Evolutionary conservation across 345 rosid species (phyloP).

Genomic region (Durio zibethinus): DNA sequence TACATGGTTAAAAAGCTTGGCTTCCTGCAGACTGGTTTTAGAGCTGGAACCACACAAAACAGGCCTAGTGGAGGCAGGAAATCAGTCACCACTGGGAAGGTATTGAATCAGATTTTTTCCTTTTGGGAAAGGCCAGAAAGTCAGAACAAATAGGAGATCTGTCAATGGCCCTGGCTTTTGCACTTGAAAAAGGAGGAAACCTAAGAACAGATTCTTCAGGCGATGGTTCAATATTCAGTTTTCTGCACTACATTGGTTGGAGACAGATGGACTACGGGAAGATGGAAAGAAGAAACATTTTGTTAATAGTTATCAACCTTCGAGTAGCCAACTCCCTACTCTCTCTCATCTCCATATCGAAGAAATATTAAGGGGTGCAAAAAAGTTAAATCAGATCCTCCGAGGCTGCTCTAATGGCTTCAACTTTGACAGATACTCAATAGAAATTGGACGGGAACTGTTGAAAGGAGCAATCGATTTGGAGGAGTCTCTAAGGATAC

Average conservation of each 20-base stretch:
- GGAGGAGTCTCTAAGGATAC: constrained; percentile 77
- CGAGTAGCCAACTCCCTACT: constrained; percentile 43
- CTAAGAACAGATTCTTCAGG: constrained; percentile 48
- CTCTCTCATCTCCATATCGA: constrained; percentile 63
- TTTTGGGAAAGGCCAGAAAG: constrained; percentile 40
- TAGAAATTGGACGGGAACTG: constrained; percentile 69
- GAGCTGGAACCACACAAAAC: constrained; percentile 23
- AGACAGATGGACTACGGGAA: constrained; percentile 42
- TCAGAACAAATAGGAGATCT: constrained; percentile 51
- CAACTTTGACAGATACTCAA: constrained; percentile 57
- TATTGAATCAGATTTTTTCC: constrained; percentile 54
- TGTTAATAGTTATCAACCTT: constrained; percentile 22
- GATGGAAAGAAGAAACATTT: constrained; percentile 41
- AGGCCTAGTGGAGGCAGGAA: constrained; percentile 32
- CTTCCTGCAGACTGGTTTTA: constrained; percentile 40
- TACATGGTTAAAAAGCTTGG: constrained; percentile 16
- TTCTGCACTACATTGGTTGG: constrained; percentile 58
- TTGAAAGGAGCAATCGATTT: constrained; percentile 76
- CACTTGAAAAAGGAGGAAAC: constrained; percentile 74
- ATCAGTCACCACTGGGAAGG: constrained; percentile 29
- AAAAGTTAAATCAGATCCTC: constrained; percentile 70
- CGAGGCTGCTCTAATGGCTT: constrained; percentile 60
- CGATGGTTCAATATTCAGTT: constrained; percentile 46
- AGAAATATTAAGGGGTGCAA: constrained; percentile 74
- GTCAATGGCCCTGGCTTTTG: constrained; percentile 67